Percentiles rank a stretch among this genome's conserved stretches.
Conservation (phyloP, 441 rosid species). For the Monsonia emarginata region DNA sequence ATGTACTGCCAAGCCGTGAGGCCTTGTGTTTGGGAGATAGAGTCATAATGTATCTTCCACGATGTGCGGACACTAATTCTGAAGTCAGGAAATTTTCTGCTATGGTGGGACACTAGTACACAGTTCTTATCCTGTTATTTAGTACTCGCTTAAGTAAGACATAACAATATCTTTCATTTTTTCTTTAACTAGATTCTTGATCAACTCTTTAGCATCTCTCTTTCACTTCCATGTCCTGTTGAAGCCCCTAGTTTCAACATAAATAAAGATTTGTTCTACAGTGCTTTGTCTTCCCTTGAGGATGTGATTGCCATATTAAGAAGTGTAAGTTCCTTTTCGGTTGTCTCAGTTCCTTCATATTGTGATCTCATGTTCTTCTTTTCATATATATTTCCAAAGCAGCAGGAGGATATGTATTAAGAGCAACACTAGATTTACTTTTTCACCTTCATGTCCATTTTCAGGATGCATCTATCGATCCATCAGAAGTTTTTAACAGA, state of each 20-base stretch:
- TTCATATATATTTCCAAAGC: conserved; percentile 17
- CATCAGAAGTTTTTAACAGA: conserved; percentile 96
- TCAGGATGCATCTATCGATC: conserved; percentile 99
- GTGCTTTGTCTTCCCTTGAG: conserved; percentile 87
- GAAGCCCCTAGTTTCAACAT: conserved; percentile 36
- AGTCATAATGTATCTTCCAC: conserved; percentile 84
- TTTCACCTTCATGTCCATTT: conserved; percentile 13
- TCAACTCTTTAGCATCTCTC: conserved; percentile 85
- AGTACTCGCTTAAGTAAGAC: conserved; percentile 7
- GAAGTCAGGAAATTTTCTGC: conserved; percentile 94
- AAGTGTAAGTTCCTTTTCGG: conserved; percentile 50
- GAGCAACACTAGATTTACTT: background rate
- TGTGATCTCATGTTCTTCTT: conserved; percentile 7
- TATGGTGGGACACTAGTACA: conserved; percentile 45
- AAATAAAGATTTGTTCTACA: conserved; percentile 65
- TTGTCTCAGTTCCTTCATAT: background rate
- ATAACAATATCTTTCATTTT: conserved; percentile 10
- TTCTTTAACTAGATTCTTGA: conserved; percentile 64
- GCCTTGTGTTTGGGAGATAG: conserved; percentile 92
- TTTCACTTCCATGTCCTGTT: conserved; percentile 77
- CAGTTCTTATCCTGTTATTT: background rate
- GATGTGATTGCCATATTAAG: conserved; percentile 93
- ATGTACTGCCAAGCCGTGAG: conserved; percentile 90
- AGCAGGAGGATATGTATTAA: conserved; percentile 6
- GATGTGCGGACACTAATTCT: conserved; percentile 90